These are phyloP conservation scores for Heritiera littoralis DNA, from an alignment of 345 rosid species.

Conservation along the genomic window DNA sequence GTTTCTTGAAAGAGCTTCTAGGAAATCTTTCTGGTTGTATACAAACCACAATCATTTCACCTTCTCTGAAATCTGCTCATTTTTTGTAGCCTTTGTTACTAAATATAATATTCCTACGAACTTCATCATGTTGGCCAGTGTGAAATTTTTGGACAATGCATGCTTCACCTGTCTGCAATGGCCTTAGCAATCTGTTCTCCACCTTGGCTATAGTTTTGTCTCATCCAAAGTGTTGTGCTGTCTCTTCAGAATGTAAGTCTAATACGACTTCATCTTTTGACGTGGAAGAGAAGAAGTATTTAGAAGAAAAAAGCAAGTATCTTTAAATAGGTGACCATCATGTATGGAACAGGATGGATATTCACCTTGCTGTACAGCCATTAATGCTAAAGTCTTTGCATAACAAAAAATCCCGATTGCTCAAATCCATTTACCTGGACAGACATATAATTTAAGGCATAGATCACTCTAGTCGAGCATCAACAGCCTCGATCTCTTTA, in stretches of 20 bases:
- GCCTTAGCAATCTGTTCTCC: neutral
- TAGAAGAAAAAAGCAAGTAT: neutral
- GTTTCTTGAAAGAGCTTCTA: constrained; percentile 6
- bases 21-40: neutral
- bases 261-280: neutral
- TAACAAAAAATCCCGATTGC: neutral
- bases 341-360: neutral
- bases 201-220: neutral
- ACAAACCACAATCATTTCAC: neutral
- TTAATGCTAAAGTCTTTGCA: neutral
- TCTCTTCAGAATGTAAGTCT: neutral
- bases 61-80: neutral
- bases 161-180: neutral
- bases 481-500: neutral
- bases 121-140: constrained; percentile 1
- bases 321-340: neutral
- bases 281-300: neutral
- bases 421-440: neutral
- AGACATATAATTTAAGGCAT: neutral
- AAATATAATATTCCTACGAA: neutral
- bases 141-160: neutral
- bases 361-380: neutral
- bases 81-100: neutral
- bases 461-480: neutral
- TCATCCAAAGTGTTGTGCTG: neutral